These are phyloP conservation scores for Zygosaccharomyces pseudorouxii DNA, from an alignment of 805 yeast genomes.

Conservation along the genomic window DNA sequence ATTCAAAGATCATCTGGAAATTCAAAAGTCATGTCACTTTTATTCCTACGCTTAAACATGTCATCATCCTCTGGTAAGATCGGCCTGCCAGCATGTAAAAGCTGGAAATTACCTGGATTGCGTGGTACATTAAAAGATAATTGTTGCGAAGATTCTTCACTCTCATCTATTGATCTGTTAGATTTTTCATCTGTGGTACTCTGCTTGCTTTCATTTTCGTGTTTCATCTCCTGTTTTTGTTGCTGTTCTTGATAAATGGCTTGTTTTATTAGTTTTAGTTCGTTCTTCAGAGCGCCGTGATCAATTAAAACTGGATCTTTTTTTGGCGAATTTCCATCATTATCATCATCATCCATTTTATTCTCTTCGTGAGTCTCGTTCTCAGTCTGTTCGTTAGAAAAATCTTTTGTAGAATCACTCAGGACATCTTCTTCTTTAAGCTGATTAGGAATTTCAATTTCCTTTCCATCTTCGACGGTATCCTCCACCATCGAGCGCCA, in stretches of 20 bases:
- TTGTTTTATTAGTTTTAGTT: constrained; percentile 22
- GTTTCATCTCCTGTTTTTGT: background rate
- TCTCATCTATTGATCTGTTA: background rate
- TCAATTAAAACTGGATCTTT: constrained; percentile 28
- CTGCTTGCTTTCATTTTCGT: background rate
- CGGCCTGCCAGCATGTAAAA: constrained; percentile 31
- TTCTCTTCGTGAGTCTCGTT: background rate
- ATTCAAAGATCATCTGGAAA: constrained; percentile 32
- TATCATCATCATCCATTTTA: background rate
- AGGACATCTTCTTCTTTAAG: constrained; percentile 14
- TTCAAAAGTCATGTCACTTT: constrained; percentile 22
- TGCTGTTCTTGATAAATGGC: constrained; percentile 23
- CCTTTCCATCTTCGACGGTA: constrained; percentile 30
- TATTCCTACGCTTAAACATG: constrained; percentile 16
- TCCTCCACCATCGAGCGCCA: constrained; percentile 62
- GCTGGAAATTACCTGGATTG: constrained; percentile 24
- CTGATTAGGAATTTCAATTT: constrained; percentile 17
- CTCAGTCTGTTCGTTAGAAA: no score
- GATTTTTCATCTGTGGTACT: background rate
- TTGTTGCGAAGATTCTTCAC: background rate
- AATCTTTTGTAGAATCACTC: constrained; percentile 2
- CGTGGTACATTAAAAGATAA: constrained; percentile 5
- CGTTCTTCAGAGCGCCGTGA: constrained; percentile 31
- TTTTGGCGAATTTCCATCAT: constrained; percentile 6
- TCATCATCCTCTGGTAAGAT: constrained; percentile 30